Conservation (phyloP, 257 asterid genomes). For the Eustoma russellianum region DNA sequence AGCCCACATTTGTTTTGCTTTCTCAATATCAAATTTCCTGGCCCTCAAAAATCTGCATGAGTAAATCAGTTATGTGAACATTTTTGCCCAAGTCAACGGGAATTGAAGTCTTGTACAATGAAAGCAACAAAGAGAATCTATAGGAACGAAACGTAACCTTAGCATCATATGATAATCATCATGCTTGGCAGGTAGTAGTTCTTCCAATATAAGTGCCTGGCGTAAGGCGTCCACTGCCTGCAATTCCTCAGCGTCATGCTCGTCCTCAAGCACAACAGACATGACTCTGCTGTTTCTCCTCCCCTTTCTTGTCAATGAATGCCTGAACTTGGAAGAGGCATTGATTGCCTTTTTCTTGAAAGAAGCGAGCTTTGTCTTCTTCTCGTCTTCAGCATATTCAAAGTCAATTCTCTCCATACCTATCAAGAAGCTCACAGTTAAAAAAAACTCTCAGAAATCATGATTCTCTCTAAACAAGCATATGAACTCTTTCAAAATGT, state of each 20-base stretch:
- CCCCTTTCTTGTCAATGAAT: constrained; percentile 37
- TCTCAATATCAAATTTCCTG: constrained; percentile 80
- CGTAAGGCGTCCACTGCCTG: constrained; percentile 86
- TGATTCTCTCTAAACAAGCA: not conserved
- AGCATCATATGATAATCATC: constrained; percentile 86
- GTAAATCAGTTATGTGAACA: not conserved
- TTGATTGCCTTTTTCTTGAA: constrained; percentile 41
- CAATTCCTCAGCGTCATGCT: constrained; percentile 82
- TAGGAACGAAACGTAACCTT: constrained; percentile 31
- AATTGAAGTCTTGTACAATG: not conserved
- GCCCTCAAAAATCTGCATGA: constrained; percentile 75
- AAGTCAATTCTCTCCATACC: constrained; percentile 41
- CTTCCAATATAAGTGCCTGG: constrained; percentile 85
- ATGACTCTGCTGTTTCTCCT: constrained; percentile 68
- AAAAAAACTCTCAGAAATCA: not conserved
- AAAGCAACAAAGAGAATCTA: not conserved
- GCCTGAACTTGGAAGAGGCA: constrained; percentile 49
- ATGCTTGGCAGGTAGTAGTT: constrained; percentile 72
- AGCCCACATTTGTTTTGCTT: constrained; percentile 93
- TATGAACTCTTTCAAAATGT: not conserved
- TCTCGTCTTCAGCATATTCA: constrained; percentile 39
- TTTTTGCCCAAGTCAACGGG: not conserved
- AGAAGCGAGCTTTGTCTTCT: constrained; percentile 41
- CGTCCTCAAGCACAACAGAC: constrained; percentile 77
- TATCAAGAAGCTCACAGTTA: constrained; percentile 6